Base-by-base conservation (phyloP, 768 basidiomycete species). In the Suillus spraguei region DNA sequence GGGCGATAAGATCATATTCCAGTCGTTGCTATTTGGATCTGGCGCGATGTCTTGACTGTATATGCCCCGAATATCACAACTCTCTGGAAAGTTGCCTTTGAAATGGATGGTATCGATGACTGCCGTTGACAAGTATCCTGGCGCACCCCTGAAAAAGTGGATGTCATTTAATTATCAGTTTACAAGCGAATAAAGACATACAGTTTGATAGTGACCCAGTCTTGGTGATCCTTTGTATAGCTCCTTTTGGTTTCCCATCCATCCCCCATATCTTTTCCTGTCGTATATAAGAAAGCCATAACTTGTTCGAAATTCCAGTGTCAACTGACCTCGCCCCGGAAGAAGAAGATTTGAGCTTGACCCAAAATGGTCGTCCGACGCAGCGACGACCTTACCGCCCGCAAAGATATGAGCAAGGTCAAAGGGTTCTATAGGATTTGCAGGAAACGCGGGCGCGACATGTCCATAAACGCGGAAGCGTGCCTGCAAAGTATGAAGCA, bases 201-300 rank as follows among this genome's bases (percentile, higher is more conserved):
- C 93, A 99, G 79, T 77, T 89, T 91, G 61, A 97, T 87, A 63
- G 97, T 84, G 8, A 85, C 92, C 92, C 94, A 98, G 70, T 99
- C 96, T 53, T 87, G 92, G 76, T 95, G 95, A 50, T 83, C 94
- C 61, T 83, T 83, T 47, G 78, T 80, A 60, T 93, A 82, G 71
- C 91, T 96, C 65, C 97, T 83, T 73, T 91, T 94, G 5, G 97
- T 99, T 77, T 99, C 97, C 97, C 97, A 99, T 5, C 97, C 97
- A 71, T 97, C 96, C 7, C 95, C 88, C 95, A 99, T 99, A 69
- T 97, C 90, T 72, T 88, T 89, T 28, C 93, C 84, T 85, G 58
- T 46, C 28, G 35, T 66, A 33, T 33, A 6, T 50, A 33, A 50
- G 47, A 62, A 62, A 44, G 22, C 16, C 3, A 22, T 42, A 35